A percentile compares a stretch with the other conserved stretches of the same genome.
Evolutionary conservation across 2,329 filamentous ascomycete species (phyloP).

Genomic region (Hirsutella thompsonii): DNA sequence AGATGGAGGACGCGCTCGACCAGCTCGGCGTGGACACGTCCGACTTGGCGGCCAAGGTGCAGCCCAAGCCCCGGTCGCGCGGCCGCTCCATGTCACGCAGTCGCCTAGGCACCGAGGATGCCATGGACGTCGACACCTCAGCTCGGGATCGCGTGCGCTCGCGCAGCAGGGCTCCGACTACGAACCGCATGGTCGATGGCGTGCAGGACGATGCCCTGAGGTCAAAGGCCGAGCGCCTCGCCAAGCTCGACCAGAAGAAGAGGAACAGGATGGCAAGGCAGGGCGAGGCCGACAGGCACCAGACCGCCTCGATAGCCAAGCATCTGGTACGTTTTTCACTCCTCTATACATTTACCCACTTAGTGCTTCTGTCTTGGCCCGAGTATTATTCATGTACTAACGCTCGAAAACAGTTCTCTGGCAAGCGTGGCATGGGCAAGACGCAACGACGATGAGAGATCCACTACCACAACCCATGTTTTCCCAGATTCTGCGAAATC

Average conservation of each 20-base stretch:
- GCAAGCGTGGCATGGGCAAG: constrained; percentile 91
- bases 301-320: constrained; percentile 68
- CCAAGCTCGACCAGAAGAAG: constrained; percentile 89
- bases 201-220: constrained; percentile 55
- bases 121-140: constrained; percentile 61
- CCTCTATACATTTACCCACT: constrained; percentile 1
- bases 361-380: too few species aligned
- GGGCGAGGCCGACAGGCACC: constrained; percentile 92
- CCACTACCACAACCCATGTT: too few species aligned
- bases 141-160: constrained; percentile 51
- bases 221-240: constrained; percentile 71
- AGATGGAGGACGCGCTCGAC: constrained; percentile 79
- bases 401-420: constrained; percentile 50
- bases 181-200: constrained; percentile 64
- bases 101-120: constrained; percentile 49
- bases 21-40: constrained; percentile 75
- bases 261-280: constrained; percentile 97
- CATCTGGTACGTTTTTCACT: constrained; percentile 59
- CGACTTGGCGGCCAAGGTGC: constrained; percentile 59
- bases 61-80: constrained; percentile 49
- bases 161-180: constrained; percentile 51
- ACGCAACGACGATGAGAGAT: constrained; percentile 55
- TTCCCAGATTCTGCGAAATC: too few species aligned
- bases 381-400: constrained; percentile 20
- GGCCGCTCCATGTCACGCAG: constrained; percentile 58